Evolutionary conservation across 257 asterid genomes (phyloP), one percentile per base, ranked within the genome.

Genomic region (Coffea canephora): DNA sequence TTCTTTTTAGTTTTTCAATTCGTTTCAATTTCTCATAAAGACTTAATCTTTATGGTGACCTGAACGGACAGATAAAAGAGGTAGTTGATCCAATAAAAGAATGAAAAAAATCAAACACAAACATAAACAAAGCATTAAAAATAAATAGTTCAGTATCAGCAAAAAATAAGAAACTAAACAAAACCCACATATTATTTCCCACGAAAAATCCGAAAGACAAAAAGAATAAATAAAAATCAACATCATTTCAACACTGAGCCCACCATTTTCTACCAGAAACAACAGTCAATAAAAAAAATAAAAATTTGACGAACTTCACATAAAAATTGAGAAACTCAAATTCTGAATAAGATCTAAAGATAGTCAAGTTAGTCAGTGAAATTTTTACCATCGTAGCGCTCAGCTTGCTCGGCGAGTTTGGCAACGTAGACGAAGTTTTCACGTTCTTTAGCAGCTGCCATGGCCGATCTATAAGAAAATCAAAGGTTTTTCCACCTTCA

Each of bases 391-490:
- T 86, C 87, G 46, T 86, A 86, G 15, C 89, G 85, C 48, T 83
- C 87, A 50, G 87, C 87, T 76, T 83, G 87, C 80, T 86, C 88
- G 72, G 86, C 86, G 39, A 85, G 86, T 78, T 80, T 85, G 75
- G 88, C 88, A 31, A 83, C 74, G 78, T 83, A 86, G 59, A 83
- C 85, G 69, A 81, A 79, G 78, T 36, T 83, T 55, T 86, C 87
- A 45, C 87, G 85, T 46, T 86, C 87, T 55, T 81, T 86, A 34
- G 79, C 71, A 36, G 85, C 77, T 41, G 84, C 85, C 87, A 84
- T 84, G 15, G 82, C 85, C 79, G 87, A 84, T 84, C 83, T 73
- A 62, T 39, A 57, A 61, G 65, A 55, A 34, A 61, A 55, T 57
- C 46, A 55, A 68, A 36, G 6, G 11, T 7, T n/a, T 74, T 77